Evolutionary conservation across 768 basidiomycete genomes (phyloP).

Genomic region (Lactarius psammicola): DNA sequence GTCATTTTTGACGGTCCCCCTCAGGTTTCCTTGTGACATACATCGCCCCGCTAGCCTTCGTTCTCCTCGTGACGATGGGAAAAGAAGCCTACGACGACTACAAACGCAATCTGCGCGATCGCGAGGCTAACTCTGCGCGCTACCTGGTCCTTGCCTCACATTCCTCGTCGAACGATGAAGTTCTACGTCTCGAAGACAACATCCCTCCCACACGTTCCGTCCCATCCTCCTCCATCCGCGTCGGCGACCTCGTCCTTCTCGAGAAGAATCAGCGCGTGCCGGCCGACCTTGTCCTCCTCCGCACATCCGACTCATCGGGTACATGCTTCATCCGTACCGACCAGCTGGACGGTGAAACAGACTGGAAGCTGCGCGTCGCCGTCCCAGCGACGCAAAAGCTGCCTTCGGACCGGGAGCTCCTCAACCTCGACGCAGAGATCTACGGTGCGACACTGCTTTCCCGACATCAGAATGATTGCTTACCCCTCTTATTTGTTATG

Average conservation of each 20-base stretch:
- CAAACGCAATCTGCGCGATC: conserved; percentile 86
- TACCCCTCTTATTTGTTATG: conserved; percentile 15
- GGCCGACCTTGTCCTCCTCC: conserved; percentile 86
- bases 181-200: conserved; percentile 22
- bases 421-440: conserved; percentile 77
- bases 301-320: conserved; percentile 84
- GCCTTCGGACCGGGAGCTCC: conserved; percentile 51
- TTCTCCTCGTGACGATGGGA: conserved; percentile 92
- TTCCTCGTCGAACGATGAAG: conserved; percentile 32
- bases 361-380: conserved; percentile 96
- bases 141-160: conserved; percentile 78
- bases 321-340: conserved; percentile 98
- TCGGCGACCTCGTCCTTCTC: conserved; percentile 86
- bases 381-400: conserved; percentile 81
- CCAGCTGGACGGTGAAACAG: conserved; percentile 97
- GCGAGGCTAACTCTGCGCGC: conserved; percentile 91
- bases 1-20: neutral
- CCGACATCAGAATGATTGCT: neutral
- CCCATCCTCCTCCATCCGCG: conserved; percentile 83
- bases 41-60: conserved; percentile 93
- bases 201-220: conserved; percentile 55
- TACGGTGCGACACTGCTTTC: conserved; percentile 57
- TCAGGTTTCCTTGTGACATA: conserved; percentile 94
- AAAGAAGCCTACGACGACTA: conserved; percentile 99
- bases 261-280: conserved; percentile 99